Evolutionary conservation across 495 filamentous ascomycete species (phyloP).

Genomic region (Talaromyces proteolyticus): DNA sequence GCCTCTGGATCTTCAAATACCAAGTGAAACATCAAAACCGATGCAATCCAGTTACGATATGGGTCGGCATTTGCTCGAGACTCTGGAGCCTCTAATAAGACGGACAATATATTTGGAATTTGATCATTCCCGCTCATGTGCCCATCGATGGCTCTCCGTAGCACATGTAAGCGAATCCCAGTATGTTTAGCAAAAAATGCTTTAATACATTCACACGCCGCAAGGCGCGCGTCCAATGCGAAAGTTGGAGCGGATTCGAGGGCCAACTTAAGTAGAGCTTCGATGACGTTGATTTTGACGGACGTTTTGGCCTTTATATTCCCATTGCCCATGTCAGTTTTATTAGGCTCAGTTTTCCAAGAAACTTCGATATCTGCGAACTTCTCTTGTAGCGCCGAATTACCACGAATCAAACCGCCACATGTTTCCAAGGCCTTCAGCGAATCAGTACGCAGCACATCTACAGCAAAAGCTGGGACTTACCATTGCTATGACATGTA

Average conservation of each 20-base stretch:
- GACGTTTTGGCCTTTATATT: slow-evolving; percentile 39
- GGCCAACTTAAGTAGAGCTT: slow-evolving; percentile 83
- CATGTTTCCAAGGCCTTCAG: slow-evolving; percentile 71
- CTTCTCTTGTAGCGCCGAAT: slow-evolving; percentile 69
- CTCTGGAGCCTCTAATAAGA: slow-evolving; percentile 60
- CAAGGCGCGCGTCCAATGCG: slow-evolving; percentile 73
- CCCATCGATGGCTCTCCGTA: slow-evolving; percentile 83
- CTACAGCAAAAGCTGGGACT: slow-evolving; percentile 14
- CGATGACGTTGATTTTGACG: slow-evolving; percentile 76
- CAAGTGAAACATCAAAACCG: slow-evolving; percentile 86
- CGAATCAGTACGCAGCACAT: slow-evolving; percentile 10
- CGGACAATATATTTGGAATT: slow-evolving; percentile 85
- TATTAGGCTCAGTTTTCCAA: slow-evolving; percentile 24
- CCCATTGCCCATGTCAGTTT: slow-evolving; percentile 29
- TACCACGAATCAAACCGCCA: slow-evolving; percentile 83
- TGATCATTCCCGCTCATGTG: slow-evolving; percentile 73
- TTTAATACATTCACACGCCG: slow-evolving; percentile 83
- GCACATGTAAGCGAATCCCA: slow-evolving; percentile 76
- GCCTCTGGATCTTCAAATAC: slow-evolving; percentile 74
- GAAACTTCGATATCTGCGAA: slow-evolving; percentile 70
- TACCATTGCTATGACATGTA: slow-evolving; percentile 78
- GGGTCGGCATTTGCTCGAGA: slow-evolving; percentile 62
- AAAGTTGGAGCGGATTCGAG: slow-evolving; percentile 60
- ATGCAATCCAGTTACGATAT: slow-evolving; percentile 88
- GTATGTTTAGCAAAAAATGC: slow-evolving; percentile 82